phyloP scores from a whole-genome alignment of 2,329 filamentous ascomycete species.

The Hymenotorrendiella dingleyae region DNA sequence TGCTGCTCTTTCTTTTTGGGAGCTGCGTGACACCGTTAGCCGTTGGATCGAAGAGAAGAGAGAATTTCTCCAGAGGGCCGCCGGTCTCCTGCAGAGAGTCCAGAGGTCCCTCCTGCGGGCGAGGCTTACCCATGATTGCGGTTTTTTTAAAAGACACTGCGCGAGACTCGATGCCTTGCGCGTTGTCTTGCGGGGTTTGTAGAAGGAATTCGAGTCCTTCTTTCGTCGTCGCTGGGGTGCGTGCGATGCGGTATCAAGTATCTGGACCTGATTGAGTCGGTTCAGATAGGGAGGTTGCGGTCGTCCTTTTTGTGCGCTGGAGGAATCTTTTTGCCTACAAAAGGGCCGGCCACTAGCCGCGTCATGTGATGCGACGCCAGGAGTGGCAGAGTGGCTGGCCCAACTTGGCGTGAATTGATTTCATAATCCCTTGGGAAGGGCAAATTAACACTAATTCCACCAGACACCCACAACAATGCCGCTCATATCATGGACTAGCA shows the following conservation, averaged over 20 bases:
- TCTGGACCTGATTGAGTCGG: slow-evolving; percentile 17
- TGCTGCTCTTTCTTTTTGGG: slow-evolving; percentile 79
- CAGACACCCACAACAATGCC: too few relatives aligned
- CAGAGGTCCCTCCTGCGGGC: slow-evolving; percentile 11
- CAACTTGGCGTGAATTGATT: too few relatives aligned
- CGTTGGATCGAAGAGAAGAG: background rate
- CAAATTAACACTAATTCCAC: too few relatives aligned
- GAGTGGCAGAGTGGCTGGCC: too few relatives aligned
- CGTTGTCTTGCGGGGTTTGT: slow-evolving; percentile 20
- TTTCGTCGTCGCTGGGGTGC: slow-evolving; percentile 1
- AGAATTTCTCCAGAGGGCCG: too few relatives aligned
- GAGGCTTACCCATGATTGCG: slow-evolving; percentile 57
- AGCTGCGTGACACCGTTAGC: slow-evolving; percentile 55
- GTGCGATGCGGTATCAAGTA: slow-evolving; percentile 14
- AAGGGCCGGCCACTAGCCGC: slow-evolving; percentile 16
- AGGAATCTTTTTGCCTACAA: slow-evolving; percentile 9
- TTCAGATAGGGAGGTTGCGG: slow-evolving; percentile 8
- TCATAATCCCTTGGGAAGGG: too few relatives aligned
- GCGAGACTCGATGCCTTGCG: slow-evolving; percentile 32
- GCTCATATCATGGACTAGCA: too few relatives aligned
- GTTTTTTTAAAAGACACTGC: slow-evolving; percentile 39
- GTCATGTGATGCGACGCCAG: too few relatives aligned
- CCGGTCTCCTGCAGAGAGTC: background rate
- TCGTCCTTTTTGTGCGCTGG: slow-evolving; percentile 10
- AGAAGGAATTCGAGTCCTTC: slow-evolving; percentile 24